Evolutionary conservation across 139 green algal genomes (phyloP).

Genomic region (Micractinium sp.): DNA sequence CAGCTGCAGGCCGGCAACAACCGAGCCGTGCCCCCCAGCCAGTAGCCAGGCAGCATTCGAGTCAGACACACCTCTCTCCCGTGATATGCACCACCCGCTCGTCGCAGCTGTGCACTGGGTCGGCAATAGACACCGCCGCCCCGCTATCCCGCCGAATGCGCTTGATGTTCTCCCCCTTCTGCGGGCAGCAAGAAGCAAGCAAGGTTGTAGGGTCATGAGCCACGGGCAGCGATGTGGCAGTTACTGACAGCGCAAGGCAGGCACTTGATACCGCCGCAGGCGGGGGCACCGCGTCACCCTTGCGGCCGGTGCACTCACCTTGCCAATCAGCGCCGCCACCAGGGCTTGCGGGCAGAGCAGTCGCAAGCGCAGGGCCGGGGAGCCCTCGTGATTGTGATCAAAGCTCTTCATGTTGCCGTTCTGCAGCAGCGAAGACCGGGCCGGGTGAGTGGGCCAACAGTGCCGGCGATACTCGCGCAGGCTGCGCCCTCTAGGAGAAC

Average conservation of each 20-base stretch:
- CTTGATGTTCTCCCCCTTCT: constrained; percentile 48
- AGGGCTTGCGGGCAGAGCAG: constrained; percentile 33
- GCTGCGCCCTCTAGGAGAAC: too few species aligned
- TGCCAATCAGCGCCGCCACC: constrained; percentile 44
- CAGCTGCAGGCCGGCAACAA: not conserved
- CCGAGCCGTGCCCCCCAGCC: too few species aligned
- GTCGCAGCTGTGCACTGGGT: constrained; percentile 42
- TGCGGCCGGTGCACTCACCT: constrained; percentile 22
- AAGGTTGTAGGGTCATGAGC: not conserved
- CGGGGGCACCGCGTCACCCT: not conserved
- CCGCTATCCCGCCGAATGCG: constrained; percentile 21
- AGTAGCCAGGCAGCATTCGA: not conserved
- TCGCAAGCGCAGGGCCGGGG: constrained; percentile 19
- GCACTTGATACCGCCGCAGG: not conserved
- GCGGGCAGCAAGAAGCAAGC: not conserved
- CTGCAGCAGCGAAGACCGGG: not conserved
- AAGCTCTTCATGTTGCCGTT: not conserved
- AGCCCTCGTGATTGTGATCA: not conserved
- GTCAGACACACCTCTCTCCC: constrained; percentile 9
- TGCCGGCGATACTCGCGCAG: too few species aligned
- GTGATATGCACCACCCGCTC: constrained; percentile 44
- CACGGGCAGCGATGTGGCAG: not conserved
- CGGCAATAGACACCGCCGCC: constrained; percentile 35
- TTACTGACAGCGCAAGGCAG: not conserved
- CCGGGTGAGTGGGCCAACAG: too few species aligned